Evolutionary conservation across 352 stramenopile genomes (phyloP), one percentile per base, ranked within the genome.

Genomic region (Globisporangium spinosum): DNA sequence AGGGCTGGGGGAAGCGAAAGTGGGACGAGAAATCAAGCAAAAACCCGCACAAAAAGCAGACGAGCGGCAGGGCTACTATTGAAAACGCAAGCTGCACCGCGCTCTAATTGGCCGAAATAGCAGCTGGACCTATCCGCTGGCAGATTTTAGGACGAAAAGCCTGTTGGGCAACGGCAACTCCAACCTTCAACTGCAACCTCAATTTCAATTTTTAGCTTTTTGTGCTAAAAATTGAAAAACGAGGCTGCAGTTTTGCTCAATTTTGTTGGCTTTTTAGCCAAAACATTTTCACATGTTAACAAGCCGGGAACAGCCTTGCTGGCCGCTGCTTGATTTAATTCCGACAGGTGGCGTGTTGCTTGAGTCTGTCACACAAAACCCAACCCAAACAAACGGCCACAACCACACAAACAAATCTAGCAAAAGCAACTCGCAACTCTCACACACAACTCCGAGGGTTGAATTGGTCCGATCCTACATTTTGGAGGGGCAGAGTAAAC

Each of bases 11-110:
- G 25, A 58, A 22, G 12, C 4, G 20, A 3, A 23, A 45, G 54
- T 49, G 63, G 63, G 63, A 62, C 56, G 56, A 62, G 63, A 68
- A 68, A 68, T 68, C 63, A 68, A 68, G 63, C 63, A 58, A 40
- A 58, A 40, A 49, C 9, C 27, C 10, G 63, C 62, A 54, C 20
- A 62, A 68, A 67, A 57, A 60, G 62, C 62, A 62, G 62, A 60
- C 60, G 22, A 29, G 4, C 9, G 5, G 8, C 5, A 35, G 25
- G 59, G 60, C 60, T 58, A 65, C 43, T 65, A 58, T 32, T 65
- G 25, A 34, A 22, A 65, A 20, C n/a, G 20, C 10, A 7, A 12
- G 17, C 3, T 23, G 9, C 0, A 22, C 43, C 9, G 9, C 10
- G 43, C 29, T 15, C 8, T 61, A 23, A 64, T 64, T 64, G 38